These are phyloP conservation scores for Globisporangium cederbergense DNA, from an alignment of 352 stramenopile genomes.

Conservation along the genomic window DNA sequence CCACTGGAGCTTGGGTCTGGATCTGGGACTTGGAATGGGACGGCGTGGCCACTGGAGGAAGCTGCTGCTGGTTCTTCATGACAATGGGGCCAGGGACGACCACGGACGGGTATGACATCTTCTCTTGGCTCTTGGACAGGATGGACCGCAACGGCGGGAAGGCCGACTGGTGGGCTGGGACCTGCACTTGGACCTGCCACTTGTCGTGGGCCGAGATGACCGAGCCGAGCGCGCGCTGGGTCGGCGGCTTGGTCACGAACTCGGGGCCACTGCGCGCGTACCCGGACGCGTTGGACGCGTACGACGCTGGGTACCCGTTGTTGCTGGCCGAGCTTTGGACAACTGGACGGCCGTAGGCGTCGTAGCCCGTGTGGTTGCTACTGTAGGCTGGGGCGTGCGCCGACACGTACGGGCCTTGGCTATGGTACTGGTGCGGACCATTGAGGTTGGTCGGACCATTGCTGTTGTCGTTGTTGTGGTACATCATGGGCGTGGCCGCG, in stretches of 20 bases:
- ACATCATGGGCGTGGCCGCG: neutral
- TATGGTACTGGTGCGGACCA: neutral
- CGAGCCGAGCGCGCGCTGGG: conserved; percentile 7
- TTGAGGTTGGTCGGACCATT: neutral
- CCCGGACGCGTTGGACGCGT: neutral
- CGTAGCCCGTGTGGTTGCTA: conserved; percentile 6
- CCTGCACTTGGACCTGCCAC: conserved; percentile 11
- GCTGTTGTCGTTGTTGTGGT: neutral
- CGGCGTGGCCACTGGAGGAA: neutral
- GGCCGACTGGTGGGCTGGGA: conserved; percentile 11
- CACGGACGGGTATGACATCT: conserved; percentile 1
- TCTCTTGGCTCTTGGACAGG: conserved; percentile 16
- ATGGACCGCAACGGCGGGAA: conserved; percentile 16
- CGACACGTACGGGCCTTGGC: conserved; percentile 11
- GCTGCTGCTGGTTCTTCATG: conserved; percentile 11
- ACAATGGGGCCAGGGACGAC: conserved; percentile 23
- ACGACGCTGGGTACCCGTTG: conserved; percentile 2
- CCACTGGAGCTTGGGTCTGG: conserved; percentile 11
- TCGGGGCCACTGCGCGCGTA: conserved; percentile 3
- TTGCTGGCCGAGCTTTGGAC: neutral
- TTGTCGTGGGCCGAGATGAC: conserved; percentile 15
- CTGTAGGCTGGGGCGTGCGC: neutral
- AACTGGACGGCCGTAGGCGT: conserved; percentile 16
- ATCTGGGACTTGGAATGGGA: neutral
- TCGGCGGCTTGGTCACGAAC: neutral